phyloP scores from a whole-genome alignment of 2,329 filamentous ascomycete species.

The Cladosporium sp. region DNA sequence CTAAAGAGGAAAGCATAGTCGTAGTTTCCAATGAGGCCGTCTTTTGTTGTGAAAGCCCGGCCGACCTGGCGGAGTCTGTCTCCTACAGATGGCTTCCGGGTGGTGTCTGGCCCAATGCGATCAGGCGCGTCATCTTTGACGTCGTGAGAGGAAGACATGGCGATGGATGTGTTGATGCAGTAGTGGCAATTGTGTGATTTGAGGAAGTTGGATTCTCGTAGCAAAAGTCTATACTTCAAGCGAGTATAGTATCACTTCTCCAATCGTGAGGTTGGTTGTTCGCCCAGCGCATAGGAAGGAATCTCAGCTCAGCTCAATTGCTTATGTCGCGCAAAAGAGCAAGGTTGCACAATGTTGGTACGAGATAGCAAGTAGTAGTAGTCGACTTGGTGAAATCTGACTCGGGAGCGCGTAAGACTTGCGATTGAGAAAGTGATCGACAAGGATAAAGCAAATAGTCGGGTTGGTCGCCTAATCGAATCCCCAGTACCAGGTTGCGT shows the following conservation, averaged over 20 bases:
- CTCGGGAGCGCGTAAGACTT: background rate
- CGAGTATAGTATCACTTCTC: constrained; percentile 14
- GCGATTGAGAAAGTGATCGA: background rate
- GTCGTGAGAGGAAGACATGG: constrained; percentile 23
- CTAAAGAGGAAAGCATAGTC: constrained; percentile 87
- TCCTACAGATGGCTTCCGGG: constrained; percentile 38
- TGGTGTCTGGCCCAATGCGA: constrained; percentile 41
- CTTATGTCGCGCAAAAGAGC: background rate
- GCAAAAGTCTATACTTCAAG: no score
- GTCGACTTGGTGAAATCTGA: background rate
- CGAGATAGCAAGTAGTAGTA: background rate
- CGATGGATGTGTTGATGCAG: background rate
- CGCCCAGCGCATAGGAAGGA: constrained; percentile 18
- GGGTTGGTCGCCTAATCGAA: background rate
- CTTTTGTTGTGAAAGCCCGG: constrained; percentile 49
- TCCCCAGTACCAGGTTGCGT: background rate
- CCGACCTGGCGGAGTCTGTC: constrained; percentile 38
- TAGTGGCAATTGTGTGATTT: background rate
- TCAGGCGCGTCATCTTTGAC: constrained; percentile 42
- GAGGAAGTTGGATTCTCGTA: background rate
- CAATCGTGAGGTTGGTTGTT: constrained; percentile 25
- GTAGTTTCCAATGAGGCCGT: constrained; percentile 76
- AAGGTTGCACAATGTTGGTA: background rate
- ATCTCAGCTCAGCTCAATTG: background rate
- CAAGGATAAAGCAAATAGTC: background rate